Evolutionary conservation across 345 rosid genomes (phyloP), one percentile per base, ranked within the genome.

Genomic region (Eutrema yunnanense): DNA sequence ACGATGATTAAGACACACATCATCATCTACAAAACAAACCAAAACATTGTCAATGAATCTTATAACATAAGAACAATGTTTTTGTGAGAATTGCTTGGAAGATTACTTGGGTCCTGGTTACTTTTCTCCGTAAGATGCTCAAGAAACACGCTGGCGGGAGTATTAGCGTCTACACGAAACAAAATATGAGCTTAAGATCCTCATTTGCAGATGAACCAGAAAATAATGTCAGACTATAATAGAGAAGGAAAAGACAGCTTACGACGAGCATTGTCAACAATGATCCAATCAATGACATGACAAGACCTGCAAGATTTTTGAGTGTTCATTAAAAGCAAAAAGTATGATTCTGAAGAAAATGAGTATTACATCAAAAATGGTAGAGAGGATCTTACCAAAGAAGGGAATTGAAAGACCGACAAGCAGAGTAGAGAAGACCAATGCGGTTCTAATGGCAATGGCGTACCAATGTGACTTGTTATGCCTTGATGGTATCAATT

Each of bases 231-330:
- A 47, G 37, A 5, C 13, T 41, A 19, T 19, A 5, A 4, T 30
- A 41, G 7, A 19, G 13, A 47, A 53, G 37, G 56, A 43, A 71
- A 32, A 54, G 69, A 72, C 30, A 66, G 80, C 92, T 79, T 83
- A 91, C 98, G 59, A 94, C 97, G 13, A 94, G 92, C 98, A 91
- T 91, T 38, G 97, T 88, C 72, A 94, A 86, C 69, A 91, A 78
- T 32, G 98, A 94, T 85, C 98, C 97, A 37, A 94, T 91, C 74
- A 94, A 71, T 29, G 98, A 91, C 97, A 94, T 84, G 62, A 91
- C 90, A 78, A 88, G 84, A 61, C 97, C 97, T 94, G 81, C 58
- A 83, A 71, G 50, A 40, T 65, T 71, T 37, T 61, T 30, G 8
- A 13, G 40, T 48, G 8, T 49, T 69, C 2, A 55, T 16, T 48